phyloP scores from a whole-genome alignment of 768 basidiomycete genomes.

The Amanita exitialis region DNA sequence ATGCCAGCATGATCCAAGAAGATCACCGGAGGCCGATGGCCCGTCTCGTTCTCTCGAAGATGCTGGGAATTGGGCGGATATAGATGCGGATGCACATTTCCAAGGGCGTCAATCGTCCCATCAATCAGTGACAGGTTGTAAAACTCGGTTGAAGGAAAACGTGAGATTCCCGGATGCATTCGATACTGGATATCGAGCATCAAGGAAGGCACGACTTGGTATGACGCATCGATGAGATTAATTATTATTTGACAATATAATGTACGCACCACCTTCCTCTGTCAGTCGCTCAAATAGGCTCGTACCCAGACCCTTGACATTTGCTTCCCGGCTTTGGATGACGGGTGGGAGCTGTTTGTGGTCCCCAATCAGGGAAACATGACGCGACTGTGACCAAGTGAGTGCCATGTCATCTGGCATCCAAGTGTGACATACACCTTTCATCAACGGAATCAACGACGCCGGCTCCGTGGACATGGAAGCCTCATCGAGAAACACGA shows the following conservation, averaged over 20 bases:
- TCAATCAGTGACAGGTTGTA: constrained; percentile 64
- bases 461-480: constrained; percentile 96
- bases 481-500: constrained; percentile 92
- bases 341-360: constrained; percentile 93
- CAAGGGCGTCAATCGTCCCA: constrained; percentile 54
- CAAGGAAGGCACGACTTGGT: constrained; percentile 78
- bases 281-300: constrained; percentile 87
- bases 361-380: constrained; percentile 89
- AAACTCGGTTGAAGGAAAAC: constrained; percentile 79
- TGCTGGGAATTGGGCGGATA: constrained; percentile 54
- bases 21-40: constrained; percentile 50
- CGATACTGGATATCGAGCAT: constrained; percentile 95
- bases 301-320: constrained; percentile 58
- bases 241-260: neutral
- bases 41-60: constrained; percentile 27
- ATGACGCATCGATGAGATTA: constrained; percentile 3
- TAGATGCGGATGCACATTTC: constrained; percentile 39
- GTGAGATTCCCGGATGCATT: constrained; percentile 88
- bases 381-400: constrained; percentile 45
- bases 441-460: constrained; percentile 86
- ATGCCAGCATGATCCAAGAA: constrained; percentile 74
- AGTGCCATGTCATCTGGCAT: neutral
- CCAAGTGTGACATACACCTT: constrained; percentile 54
- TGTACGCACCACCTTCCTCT: constrained; percentile 64
- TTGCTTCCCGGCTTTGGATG: constrained; percentile 69